Conservation (phyloP, 2,329 filamentous ascomycete species). For the Biscogniauxia mediterranea region DNA sequence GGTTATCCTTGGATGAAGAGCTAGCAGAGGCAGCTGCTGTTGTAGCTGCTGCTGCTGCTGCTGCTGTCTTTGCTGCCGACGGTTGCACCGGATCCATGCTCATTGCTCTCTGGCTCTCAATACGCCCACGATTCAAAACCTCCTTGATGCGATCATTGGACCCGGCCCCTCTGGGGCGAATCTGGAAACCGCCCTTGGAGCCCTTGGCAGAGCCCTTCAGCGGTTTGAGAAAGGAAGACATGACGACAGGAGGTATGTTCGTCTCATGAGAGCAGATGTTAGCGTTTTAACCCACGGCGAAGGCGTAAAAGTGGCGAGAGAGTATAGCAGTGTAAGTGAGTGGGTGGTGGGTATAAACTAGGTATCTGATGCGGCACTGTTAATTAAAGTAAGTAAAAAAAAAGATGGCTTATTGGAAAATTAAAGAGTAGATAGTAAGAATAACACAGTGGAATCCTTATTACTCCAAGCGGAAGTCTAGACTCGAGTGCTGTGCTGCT, state of each 20-base stretch:
- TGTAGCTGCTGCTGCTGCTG: not conserved
- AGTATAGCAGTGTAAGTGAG: constrained; percentile 13
- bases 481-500: too few relatives aligned
- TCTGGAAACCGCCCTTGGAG: constrained; percentile 34
- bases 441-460: not conserved
- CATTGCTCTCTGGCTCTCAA: constrained; percentile 26
- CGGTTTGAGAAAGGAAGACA: constrained; percentile 49
- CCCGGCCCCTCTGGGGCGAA: constrained; percentile 46
- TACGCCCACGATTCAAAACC: constrained; percentile 26
- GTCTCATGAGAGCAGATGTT: not conserved
- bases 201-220: constrained; percentile 33
- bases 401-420: too few relatives aligned
- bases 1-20: constrained; percentile 21
- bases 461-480: not conserved
- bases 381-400: too few relatives aligned
- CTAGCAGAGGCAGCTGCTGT: constrained; percentile 13
- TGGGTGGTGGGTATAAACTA: constrained; percentile 3
- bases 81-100: constrained; percentile 15
- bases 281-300: not conserved
- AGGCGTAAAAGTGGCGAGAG: not conserved
- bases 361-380: not conserved
- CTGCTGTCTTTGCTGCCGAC: not conserved
- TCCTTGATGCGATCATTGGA: constrained; percentile 52
- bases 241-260: constrained; percentile 23
- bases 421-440: not conserved